Conservation (phyloP, 208 protist species). For the Porcisia hertigi region DNA sequence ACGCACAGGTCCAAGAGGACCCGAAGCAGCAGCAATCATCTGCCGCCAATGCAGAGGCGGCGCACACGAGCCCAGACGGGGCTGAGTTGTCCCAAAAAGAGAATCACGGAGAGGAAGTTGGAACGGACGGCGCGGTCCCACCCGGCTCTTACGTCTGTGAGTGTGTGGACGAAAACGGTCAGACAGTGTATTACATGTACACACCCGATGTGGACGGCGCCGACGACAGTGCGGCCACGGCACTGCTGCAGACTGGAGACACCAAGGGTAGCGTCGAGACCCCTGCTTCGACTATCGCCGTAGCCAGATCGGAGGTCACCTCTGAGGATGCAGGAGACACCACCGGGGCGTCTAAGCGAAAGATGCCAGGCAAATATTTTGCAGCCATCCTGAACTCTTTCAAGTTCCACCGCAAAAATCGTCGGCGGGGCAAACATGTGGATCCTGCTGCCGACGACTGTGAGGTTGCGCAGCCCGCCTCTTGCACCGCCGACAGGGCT, state of each 20-base stretch:
- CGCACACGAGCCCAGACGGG: neutral
- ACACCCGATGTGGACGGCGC: constrained; percentile 17
- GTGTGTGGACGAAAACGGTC: constrained; percentile 44
- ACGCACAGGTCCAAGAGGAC: constrained; percentile 33
- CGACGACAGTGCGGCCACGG: neutral
- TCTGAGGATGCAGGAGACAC: constrained; percentile 6
- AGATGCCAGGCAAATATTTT: constrained; percentile 16
- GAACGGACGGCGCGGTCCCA: neutral
- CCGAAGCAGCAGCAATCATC: constrained; percentile 17
- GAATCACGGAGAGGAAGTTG: neutral
- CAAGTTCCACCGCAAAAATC: constrained; percentile 12
- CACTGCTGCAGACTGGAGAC: neutral
- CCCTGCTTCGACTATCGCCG: constrained; percentile 5
- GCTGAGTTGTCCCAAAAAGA: neutral
- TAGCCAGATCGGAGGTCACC: constrained; percentile 10
- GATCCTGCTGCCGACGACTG: constrained; percentile 13
- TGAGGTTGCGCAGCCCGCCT: constrained; percentile 2
- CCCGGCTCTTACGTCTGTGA: constrained; percentile 31
- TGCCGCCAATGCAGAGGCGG: neutral
- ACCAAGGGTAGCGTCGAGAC: neutral
- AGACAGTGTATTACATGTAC: constrained; percentile 38
- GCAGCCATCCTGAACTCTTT: constrained; percentile 22
- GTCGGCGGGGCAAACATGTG: constrained; percentile 6
- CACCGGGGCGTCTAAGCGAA: constrained; percentile 8
- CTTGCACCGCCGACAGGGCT: neutral